A percentile compares a stretch with the other conserved stretches of the same genome.
Evolutionary conservation across 2,329 filamentous ascomycete genomes (phyloP).

Genomic region (Alternaria brassicae): DNA sequence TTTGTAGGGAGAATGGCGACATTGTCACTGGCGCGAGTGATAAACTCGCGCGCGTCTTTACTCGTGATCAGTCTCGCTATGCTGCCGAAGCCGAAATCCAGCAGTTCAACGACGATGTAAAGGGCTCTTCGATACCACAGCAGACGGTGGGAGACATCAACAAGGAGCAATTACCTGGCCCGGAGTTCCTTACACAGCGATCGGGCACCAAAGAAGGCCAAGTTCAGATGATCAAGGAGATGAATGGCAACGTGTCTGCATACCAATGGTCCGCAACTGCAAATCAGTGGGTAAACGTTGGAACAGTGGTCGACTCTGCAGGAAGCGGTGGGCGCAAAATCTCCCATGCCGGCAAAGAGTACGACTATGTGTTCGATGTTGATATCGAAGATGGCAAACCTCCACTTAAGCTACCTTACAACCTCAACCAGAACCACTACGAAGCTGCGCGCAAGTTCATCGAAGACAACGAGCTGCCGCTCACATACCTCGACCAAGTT

Average conservation of each 20-base stretch:
- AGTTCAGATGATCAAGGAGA: slow-evolving; percentile 86
- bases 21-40: slow-evolving; percentile 95
- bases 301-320: slow-evolving; percentile 90
- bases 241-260: slow-evolving; percentile 81
- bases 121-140: slow-evolving; percentile 83
- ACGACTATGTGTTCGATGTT: slow-evolving; percentile 96
- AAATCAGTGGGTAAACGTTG: slow-evolving; percentile 82
- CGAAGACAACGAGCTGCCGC: slow-evolving; percentile 83
- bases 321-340: slow-evolving; percentile 73
- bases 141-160: slow-evolving; percentile 81
- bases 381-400: slow-evolving; percentile 96
- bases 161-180: slow-evolving; percentile 88
- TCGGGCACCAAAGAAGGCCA: slow-evolving; percentile 96
- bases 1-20: slow-evolving; percentile 80
- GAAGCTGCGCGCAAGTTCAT: slow-evolving; percentile 92
- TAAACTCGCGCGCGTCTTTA: slow-evolving; percentile 83
- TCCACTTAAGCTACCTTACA: slow-evolving; percentile 91
- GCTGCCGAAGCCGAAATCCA: slow-evolving; percentile 73
- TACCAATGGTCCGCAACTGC: slow-evolving; percentile 79
- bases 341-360: slow-evolving; percentile 82
- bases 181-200: slow-evolving; percentile 82
- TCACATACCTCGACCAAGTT: slow-evolving; percentile 88
- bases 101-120: slow-evolving; percentile 82
- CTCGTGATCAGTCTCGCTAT: slow-evolving; percentile 70
- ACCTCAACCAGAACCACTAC: slow-evolving; percentile 90